Percentiles rank a stretch among this genome's conserved stretches.
These are phyloP conservation scores for Cladobotryum mycophilum DNA, from an alignment of 2,329 filamentous ascomycete genomes.

Conservation along the genomic window DNA sequence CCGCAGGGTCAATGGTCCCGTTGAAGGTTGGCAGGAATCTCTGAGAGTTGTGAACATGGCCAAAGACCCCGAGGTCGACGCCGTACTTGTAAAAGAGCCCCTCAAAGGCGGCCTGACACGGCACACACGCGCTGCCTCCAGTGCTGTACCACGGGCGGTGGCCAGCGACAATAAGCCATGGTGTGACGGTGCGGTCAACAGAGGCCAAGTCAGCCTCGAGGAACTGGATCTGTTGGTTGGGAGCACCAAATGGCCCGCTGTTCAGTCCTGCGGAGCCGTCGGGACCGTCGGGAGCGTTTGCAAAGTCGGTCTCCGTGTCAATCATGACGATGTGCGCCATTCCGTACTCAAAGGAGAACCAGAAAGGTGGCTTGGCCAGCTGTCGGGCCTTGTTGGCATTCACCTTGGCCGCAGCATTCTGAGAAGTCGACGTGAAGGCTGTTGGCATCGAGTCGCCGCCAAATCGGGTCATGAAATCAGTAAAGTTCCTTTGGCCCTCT, in stretches of 20 bases:
- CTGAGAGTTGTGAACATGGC: slow-evolving; percentile 54
- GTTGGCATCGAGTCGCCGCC: slow-evolving; percentile 35
- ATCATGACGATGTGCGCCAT: slow-evolving; percentile 25
- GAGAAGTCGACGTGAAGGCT: slow-evolving; percentile 43
- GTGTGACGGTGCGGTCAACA: slow-evolving; percentile 49
- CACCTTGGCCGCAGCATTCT: slow-evolving; percentile 32
- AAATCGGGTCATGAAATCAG: slow-evolving; percentile 52
- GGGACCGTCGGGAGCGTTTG: slow-evolving; percentile 23
- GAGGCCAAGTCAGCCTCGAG: slow-evolving; percentile 49
- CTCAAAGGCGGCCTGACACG: slow-evolving; percentile 49
- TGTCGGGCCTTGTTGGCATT: slow-evolving; percentile 38
- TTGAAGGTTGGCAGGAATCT: slow-evolving; percentile 40
- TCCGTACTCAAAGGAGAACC: slow-evolving; percentile 23
- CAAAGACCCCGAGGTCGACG: slow-evolving; percentile 51
- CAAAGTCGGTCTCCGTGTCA: slow-evolving; percentile 29
- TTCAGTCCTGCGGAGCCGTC: slow-evolving; percentile 26
- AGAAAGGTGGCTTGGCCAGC: slow-evolving; percentile 23
- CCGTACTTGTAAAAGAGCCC: slow-evolving; percentile 47
- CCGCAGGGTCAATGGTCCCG: slow-evolving; percentile 28
- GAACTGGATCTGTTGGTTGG: slow-evolving; percentile 47
- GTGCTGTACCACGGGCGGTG: slow-evolving; percentile 44
- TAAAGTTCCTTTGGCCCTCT: slow-evolving; percentile 53
- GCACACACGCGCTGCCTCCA: slow-evolving; percentile 29
- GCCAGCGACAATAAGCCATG: slow-evolving; percentile 33
- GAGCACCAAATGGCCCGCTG: slow-evolving; percentile 43